Evolutionary conservation across 2,329 filamentous ascomycete species (phyloP).

Genomic region (Fusarium luffae): DNA sequence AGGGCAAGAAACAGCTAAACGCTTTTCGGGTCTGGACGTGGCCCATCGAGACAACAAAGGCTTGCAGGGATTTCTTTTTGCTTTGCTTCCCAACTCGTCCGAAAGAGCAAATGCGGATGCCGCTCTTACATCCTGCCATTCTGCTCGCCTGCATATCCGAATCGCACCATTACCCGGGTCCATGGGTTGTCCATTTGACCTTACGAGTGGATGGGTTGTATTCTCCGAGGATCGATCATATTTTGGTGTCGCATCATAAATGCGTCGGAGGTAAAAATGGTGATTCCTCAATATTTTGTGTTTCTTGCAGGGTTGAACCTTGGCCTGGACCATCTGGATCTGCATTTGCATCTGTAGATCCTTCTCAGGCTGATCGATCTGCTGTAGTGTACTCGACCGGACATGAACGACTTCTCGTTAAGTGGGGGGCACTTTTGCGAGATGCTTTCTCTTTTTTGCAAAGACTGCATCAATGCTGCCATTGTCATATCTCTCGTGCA

Average conservation of each 20-base stretch:
- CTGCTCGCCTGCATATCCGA: slow-evolving; percentile 11
- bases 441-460: background rate
- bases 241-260: background rate
- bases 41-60: slow-evolving; percentile 23
- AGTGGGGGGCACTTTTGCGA: background rate
- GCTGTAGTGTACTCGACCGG: background rate
- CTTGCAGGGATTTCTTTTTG: slow-evolving; percentile 16
- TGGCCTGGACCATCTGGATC: background rate
- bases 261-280: background rate
- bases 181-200: slow-evolving; percentile 4
- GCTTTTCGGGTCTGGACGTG: background rate
- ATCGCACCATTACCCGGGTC: slow-evolving; percentile 24
- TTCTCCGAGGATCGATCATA: slow-evolving; percentile 8
- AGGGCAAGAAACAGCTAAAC: slow-evolving; percentile 6
- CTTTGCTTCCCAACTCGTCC: background rate
- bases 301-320: background rate
- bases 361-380: background rate
- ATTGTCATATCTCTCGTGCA: background rate
- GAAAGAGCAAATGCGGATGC: background rate
- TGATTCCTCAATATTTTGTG: background rate
- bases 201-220: background rate
- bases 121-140: background rate
- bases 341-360: background rate
- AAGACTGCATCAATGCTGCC: background rate
- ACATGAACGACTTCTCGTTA: background rate